phyloP scores from a whole-genome alignment of 148 eudicot genomes.

The Fagopyrum homotropicum region DNA sequence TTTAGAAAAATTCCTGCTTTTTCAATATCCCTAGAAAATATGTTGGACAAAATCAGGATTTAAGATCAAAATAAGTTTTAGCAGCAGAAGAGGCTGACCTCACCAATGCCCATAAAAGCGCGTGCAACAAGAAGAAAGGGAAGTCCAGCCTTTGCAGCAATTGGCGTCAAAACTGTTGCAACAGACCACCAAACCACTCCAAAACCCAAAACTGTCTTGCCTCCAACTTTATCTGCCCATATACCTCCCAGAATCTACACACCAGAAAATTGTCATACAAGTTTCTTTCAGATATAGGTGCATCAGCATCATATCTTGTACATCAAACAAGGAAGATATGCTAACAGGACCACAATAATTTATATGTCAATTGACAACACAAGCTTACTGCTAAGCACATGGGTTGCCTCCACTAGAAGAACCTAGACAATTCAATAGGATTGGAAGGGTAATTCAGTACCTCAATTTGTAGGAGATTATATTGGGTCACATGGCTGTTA shows the following conservation, averaged over 20 bases:
- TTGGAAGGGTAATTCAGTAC: no score
- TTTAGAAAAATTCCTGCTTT: neutral
- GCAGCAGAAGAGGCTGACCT: slow-evolving; percentile 44
- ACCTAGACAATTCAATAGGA: no score
- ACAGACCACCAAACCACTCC: slow-evolving; percentile 99
- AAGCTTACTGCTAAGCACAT: neutral
- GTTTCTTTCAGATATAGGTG: slow-evolving; percentile 10
- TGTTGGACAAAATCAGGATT: neutral
- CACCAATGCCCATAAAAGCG: slow-evolving; percentile 98
- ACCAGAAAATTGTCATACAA: slow-evolving; percentile 17
- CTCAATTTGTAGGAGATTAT: no score
- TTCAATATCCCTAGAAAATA: neutral
- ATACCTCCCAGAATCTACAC: slow-evolving; percentile 90
- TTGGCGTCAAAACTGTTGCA: slow-evolving; percentile 87
- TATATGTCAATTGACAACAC: slow-evolving; percentile 1
- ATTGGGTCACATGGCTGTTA: no score
- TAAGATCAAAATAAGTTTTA: neutral
- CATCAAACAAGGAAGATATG: neutral
- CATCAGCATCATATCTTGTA: neutral
- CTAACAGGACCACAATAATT: neutral
- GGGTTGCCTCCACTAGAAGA: no score
- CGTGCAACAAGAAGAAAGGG: slow-evolving; percentile 84
- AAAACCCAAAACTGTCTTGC: slow-evolving; percentile 86
- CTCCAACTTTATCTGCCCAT: slow-evolving; percentile 98
- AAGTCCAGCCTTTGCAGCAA: slow-evolving; percentile 85